phyloP scores from a whole-genome alignment of 139 green algal genomes.

The Chlamydomonas eustigma region DNA sequence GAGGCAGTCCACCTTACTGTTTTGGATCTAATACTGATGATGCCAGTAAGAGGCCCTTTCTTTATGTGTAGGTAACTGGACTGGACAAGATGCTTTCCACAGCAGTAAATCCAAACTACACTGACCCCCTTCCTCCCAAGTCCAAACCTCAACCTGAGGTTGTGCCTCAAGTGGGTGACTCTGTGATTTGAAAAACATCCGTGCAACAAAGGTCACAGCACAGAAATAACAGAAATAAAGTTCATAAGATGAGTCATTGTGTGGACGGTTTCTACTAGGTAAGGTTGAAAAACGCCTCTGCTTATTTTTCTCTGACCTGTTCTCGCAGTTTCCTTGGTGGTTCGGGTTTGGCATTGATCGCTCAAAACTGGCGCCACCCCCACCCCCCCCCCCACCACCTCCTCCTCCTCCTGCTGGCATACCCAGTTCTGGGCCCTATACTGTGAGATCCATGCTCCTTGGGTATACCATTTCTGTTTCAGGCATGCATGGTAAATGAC shows the following conservation, averaged over 20 bases:
- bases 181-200: too few relatives aligned
- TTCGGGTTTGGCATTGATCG: slow-evolving; percentile 41
- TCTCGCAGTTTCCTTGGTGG: slow-evolving; percentile 41
- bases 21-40: background rate
- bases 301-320: too few relatives aligned
- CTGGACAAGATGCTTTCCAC: slow-evolving; percentile 33
- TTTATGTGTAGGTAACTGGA: slow-evolving; percentile 21
- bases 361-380: slow-evolving; percentile 25
- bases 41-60: too few relatives aligned
- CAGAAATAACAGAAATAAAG: too few relatives aligned
- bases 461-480: background rate
- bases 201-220: too few relatives aligned
- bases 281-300: too few relatives aligned
- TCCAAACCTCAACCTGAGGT: background rate
- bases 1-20: background rate
- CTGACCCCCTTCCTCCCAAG: slow-evolving; percentile 19
- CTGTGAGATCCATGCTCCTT: slow-evolving; percentile 26
- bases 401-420: slow-evolving; percentile 39
- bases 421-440: slow-evolving; percentile 47
- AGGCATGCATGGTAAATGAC: background rate
- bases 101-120: slow-evolving; percentile 31
- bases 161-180: background rate
- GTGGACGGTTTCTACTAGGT: too few relatives aligned
- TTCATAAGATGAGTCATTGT: too few relatives aligned
- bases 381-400: slow-evolving; percentile 23